Conservation (phyloP, 768 basidiomycete species). For the Pleurotus pulmonarius region DNA sequence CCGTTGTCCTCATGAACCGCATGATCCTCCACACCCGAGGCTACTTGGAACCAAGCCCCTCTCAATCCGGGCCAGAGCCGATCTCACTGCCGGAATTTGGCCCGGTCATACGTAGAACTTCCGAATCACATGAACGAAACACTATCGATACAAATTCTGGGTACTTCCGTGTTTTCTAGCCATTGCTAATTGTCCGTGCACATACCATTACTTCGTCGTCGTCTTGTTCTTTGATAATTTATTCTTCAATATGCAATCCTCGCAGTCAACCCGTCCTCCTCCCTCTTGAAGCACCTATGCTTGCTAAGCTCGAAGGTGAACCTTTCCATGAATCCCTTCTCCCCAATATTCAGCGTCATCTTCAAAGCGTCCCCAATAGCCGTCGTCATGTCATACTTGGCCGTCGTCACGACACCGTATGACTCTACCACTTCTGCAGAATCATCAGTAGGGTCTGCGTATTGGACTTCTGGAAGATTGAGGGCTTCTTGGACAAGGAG, state of each 20-base stretch:
- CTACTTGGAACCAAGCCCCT: neutral
- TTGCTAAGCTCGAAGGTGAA: conserved; percentile 64
- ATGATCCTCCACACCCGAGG: neutral
- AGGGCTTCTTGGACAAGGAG: conserved; percentile 44
- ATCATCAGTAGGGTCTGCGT: conserved; percentile 26
- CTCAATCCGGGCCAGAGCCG: neutral
- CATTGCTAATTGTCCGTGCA: no score
- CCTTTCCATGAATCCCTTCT: conserved; percentile 52
- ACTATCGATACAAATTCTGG: no score
- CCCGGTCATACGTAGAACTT: no score
- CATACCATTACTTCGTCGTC: no score
- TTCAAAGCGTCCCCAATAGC: conserved; percentile 37
- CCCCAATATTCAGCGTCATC: conserved; percentile 27
- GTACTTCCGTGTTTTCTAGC: no score
- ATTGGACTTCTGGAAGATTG: conserved; percentile 41
- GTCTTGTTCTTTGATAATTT: neutral
- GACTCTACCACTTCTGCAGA: conserved; percentile 44
- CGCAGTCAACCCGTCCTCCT: conserved; percentile 50
- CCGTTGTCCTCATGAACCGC: conserved; percentile 1
- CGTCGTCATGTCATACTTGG: conserved; percentile 41
- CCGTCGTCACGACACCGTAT: conserved; percentile 61
- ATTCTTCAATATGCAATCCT: conserved; percentile 42
- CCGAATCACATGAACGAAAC: no score
- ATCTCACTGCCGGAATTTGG: no score
- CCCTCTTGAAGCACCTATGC: conserved; percentile 63